Conservation (phyloP, 2,329 filamentous ascomycete genomes). For the Dothistroma pini region DNA sequence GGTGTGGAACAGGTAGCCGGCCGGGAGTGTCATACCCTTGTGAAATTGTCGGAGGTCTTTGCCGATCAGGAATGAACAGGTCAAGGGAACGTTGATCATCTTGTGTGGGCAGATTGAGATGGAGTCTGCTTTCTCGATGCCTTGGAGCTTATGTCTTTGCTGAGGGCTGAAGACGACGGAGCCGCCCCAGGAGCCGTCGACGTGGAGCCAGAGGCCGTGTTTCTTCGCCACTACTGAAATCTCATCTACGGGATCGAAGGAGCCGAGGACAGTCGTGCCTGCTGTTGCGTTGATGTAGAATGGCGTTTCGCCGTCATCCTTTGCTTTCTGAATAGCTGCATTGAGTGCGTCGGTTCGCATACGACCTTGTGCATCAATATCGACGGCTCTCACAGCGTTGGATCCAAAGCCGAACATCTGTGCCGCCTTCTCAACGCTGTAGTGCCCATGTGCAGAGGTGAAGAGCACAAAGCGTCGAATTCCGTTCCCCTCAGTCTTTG, state of each 20-base stretch:
- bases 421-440: slow-evolving; percentile 92
- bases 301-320: slow-evolving; percentile 68
- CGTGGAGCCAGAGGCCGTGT: slow-evolving; percentile 81
- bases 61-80: slow-evolving; percentile 83
- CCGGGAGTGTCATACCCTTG: slow-evolving; percentile 77
- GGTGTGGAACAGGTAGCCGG: slow-evolving; percentile 62
- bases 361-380: slow-evolving; percentile 66
- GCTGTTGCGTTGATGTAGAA: slow-evolving; percentile 96
- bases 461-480: slow-evolving; percentile 71
- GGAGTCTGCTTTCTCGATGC: slow-evolving; percentile 71
- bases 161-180: slow-evolving; percentile 70
- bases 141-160: slow-evolving; percentile 62
- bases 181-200: slow-evolving; percentile 91
- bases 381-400: slow-evolving; percentile 66
- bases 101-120: slow-evolving; percentile 94
- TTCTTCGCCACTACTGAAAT: slow-evolving; percentile 68
- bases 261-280: slow-evolving; percentile 88
- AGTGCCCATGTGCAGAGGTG: slow-evolving; percentile 87
- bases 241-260: slow-evolving; percentile 73
- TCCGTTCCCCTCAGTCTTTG: slow-evolving; percentile 69
- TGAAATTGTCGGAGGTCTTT: slow-evolving; percentile 75
- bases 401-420: slow-evolving; percentile 82
- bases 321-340: slow-evolving; percentile 58
- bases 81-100: slow-evolving; percentile 89
- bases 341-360: slow-evolving; percentile 69